Evolutionary conservation across 257 asterid species (phyloP), one percentile per base, ranked within the genome.

Genomic region (Ilex asprella): DNA sequence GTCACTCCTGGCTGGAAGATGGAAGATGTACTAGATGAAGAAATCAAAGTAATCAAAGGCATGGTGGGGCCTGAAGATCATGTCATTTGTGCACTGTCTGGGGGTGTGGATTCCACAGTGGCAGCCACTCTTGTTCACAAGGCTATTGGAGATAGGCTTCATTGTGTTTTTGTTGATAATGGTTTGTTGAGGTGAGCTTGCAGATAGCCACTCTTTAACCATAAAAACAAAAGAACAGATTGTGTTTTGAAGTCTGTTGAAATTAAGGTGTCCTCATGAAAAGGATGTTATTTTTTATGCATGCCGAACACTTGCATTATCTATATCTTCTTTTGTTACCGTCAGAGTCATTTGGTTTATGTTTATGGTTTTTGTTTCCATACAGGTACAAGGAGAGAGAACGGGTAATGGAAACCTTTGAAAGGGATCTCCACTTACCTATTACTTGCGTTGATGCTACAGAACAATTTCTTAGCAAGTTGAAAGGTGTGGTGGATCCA

Each of bases 121-220:
- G 97, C 99, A 15, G 99, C 95, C 55, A 89, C 94, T 31, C 89
- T 93, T 67, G 99, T 93, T 65, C 95, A 93, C 66, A 81, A 79
- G 68, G 99, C 99, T 32, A 89, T 89, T 67, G 97, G 99, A 43
- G 94, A 89, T 55, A 84, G 99, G 65, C 99, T 93, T 70, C 99
- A 93, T 61, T 93, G 97, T 66, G 79, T 86, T 63, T 93, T 93
- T 74, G 97, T 93, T 44, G 97, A 93, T 76, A 93, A 93, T 74
- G 99, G 99, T 66, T 82, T 93, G 39, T 73, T 93, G 43, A 89
- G 99, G 99, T 86, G 29, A 46, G 71, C 21, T 11, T 55, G 15
- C 29, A 21, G 27, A 21, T 1, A 6, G 12, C 59, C 53, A 3
- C 30, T 46, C 53, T n/a, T 56, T 58, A 53, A 35, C 41, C 8